Base-by-base conservation (phyloP, 768 basidiomycete genomes). In the Boletus tomentosulus region DNA sequence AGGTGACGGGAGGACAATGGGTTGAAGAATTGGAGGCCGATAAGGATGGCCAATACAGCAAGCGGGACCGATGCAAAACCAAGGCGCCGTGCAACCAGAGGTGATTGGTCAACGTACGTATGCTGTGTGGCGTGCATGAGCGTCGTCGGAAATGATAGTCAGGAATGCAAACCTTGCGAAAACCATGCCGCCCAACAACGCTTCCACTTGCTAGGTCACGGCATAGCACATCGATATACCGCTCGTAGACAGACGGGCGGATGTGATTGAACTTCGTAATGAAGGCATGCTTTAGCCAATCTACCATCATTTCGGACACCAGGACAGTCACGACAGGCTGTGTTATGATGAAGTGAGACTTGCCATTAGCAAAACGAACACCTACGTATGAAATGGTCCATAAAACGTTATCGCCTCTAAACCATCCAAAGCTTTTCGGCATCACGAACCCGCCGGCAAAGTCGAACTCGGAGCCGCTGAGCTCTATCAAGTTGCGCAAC, bases 221-320 rank as follows among this genome's bases (percentile, higher is more conserved):
- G 65, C 95, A 98, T 1, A 99, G 78, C 1, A 99, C 92, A 62
- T 99, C 97, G 3, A 87, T 90, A 68, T 92, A 99, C 15, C 96
- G 82, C 58, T 93, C 93, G 61, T 98, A 99, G 2, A 98, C 92
- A 0, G 87, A 89, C 0, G 94, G 92, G 0, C 95, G 85, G 45
- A 99, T 95, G 64, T 98, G 96, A 62, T 99, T 99, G 76, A 98
- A 98, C 70, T 99, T 99, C 48, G 95, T 96, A 63, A 99, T 98
- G 73, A 98, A 99, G 10, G 95, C 96, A 64, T 99, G 97, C 69
- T 99, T 99, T 48, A 98, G 78, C 96, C 96, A 99, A 68, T 99
- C 97, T 11, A 99, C 97, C 12, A 89, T 69, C 80, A 92, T 89
- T 69, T 99, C 97, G 2, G 93, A 96, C 4, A 85, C 65, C 69